Evolutionary conservation across 768 basidiomycete species (phyloP).

Genomic region (Amanita pallidorosea): DNA sequence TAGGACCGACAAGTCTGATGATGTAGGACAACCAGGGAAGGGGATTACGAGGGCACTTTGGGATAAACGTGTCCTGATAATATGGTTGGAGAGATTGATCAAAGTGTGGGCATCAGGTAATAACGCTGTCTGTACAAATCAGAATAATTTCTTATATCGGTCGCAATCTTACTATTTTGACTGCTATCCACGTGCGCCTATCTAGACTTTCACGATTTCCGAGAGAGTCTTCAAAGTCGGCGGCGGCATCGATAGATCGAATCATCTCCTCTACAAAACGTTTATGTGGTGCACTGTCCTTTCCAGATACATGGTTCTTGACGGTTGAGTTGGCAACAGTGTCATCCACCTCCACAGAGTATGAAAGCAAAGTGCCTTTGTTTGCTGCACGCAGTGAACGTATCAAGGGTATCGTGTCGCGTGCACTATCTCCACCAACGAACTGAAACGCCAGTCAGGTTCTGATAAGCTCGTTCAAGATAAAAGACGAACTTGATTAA

Average conservation of each 20-base stretch:
- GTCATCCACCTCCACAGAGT: constrained; percentile 80
- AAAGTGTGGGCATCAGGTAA: constrained; percentile 53
- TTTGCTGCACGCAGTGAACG: constrained; percentile 49
- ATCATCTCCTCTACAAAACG: constrained; percentile 68
- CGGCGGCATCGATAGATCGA: constrained; percentile 65
- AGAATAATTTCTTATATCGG: not conserved
- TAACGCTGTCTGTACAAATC: constrained; percentile 46
- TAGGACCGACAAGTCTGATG: constrained; percentile 49
- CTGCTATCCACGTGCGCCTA: constrained; percentile 70
- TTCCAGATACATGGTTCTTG: constrained; percentile 9
- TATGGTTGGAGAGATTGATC: constrained; percentile 48
- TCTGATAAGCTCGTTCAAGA: not conserved
- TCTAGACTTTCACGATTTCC: constrained; percentile 18
- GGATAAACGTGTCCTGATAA: constrained; percentile 31
- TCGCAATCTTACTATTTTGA: constrained; percentile 55
- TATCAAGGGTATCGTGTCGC: constrained; percentile 56
- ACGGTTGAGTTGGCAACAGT: constrained; percentile 22
- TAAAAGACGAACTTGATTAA: constrained; percentile 50
- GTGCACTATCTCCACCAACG: constrained; percentile 79
- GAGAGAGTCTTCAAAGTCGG: constrained; percentile 60
- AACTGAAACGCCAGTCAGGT: constrained; percentile 36
- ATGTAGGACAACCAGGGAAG: constrained; percentile 60
- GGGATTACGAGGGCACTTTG: constrained; percentile 24
- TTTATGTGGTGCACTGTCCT: constrained; percentile 34
- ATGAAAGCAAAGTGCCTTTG: constrained; percentile 70